A percentile compares a stretch with the other conserved stretches of the same genome.
These are phyloP conservation scores for Leccinum angustisporum DNA, from an alignment of 1,284 basidiomycete species.

Conservation along the genomic window DNA sequence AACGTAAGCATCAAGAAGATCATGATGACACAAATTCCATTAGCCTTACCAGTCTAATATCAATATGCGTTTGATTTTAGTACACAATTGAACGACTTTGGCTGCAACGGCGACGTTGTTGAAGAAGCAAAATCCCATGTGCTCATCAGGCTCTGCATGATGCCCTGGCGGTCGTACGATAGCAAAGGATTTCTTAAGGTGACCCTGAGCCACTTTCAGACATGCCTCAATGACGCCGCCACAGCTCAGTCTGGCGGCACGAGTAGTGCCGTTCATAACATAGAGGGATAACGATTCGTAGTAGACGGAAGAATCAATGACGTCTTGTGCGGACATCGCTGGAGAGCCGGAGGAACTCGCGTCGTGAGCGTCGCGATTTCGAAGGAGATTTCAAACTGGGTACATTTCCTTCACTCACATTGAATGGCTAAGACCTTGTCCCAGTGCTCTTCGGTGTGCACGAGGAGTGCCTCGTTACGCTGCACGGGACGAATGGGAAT, in stretches of 20 bases:
- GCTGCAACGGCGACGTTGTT: conserved; percentile 97
- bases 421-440: conserved; percentile 81
- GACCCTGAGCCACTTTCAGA: conserved; percentile 80
- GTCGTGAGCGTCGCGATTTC: conserved; percentile 20
- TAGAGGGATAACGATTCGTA: conserved; percentile 93
- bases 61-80: conserved; percentile 75
- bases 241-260: conserved; percentile 85
- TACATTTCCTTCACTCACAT: conserved; percentile 47
- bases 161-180: conserved; percentile 98
- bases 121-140: conserved; percentile 99
- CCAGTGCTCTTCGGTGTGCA: conserved; percentile 91
- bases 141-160: conserved; percentile 96
- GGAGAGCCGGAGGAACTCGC: conserved; percentile 18
- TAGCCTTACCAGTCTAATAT: conserved; percentile 90
- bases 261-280: conserved; percentile 83
- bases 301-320: conserved; percentile 70
- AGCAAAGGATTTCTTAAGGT: conserved; percentile 88
- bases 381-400: conserved; percentile 7
- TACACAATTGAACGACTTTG: conserved; percentile 71
- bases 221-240: conserved; percentile 94
- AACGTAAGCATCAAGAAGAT: conserved; percentile 12
- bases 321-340: conserved; percentile 76
- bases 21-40: conserved; percentile 8
- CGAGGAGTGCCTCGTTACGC: conserved; percentile 80
- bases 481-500: conserved; percentile 75